Conservation (phyloP, 352 stramenopile species). For the Globisporangium sylvaticum region DNA sequence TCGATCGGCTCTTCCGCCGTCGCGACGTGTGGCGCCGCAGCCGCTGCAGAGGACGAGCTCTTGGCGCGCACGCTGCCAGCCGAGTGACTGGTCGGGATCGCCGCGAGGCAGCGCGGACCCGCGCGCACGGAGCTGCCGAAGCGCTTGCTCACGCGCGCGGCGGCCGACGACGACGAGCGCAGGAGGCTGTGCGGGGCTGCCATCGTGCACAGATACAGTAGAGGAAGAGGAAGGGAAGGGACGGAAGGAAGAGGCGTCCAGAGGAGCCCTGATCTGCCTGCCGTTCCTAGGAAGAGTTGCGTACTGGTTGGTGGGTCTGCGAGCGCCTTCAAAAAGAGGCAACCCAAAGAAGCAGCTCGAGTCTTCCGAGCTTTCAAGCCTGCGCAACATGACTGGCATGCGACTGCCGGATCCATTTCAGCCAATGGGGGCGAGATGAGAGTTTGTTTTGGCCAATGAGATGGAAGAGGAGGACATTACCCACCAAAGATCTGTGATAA, state of each 20-base stretch:
- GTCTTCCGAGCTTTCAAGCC: not conserved
- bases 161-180: not conserved
- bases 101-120: not conserved
- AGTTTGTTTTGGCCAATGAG: not conserved
- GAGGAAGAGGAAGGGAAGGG: not conserved
- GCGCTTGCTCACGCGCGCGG: not conserved
- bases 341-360: not conserved
- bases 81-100: not conserved
- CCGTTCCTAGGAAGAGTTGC: not conserved
- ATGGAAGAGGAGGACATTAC: not conserved
- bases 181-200: not conserved
- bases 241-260: not conserved
- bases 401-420: not conserved
- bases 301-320: not conserved
- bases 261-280: not conserved
- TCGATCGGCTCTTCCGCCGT: not conserved
- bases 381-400: not conserved
- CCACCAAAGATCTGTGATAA: not conserved
- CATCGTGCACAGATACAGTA: not conserved
- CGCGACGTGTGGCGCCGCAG: not conserved
- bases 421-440: not conserved
- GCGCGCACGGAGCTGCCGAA: not conserved
- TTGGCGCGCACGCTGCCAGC: not conserved
- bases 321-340: not conserved
- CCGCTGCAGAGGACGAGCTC: not conserved